Base-by-base conservation (phyloP, 2,329 filamentous ascomycete species). In the Tolypocladium tundrense region DNA sequence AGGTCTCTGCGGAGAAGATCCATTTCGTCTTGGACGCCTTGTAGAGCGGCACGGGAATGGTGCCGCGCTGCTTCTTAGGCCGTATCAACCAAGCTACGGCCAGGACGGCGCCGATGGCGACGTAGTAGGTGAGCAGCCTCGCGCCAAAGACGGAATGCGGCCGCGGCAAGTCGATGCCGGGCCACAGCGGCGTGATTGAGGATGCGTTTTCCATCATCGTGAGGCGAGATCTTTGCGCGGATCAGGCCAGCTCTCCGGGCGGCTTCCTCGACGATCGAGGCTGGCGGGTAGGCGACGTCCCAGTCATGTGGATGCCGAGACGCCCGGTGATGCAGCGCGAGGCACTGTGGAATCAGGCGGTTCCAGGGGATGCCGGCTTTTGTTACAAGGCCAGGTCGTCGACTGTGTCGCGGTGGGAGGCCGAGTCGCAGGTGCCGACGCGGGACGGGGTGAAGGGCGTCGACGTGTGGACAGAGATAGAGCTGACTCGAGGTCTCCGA, bases 1-100 rank as follows among this genome's bases (percentile, higher is more conserved):
- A 65, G 1, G 65, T 67, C 64, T 81, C 78, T 33, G 78, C 78
- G 58, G 73, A 72, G 56, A 80, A 79, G 62, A 80, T 77, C 78
- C 78, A 80, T 65, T 75, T 79, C 55, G 72, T 69, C 63, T 75
- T 76, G 8, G 76, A 71, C 0, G 77, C 78, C 60, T 77, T 75
- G 66, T 78, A 81, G 54, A 77, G 76, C 0, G 78, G 78, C 4
- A 73, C 69, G 13, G 73, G 68, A 4, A 77, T 37, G 19, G 19
- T 2, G 31, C 9, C 7, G 41, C 64, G 63, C 43, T 66, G 64
- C 55, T 71, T 73, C 43, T 60, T 64, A 19, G 68, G 65, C 53
- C 69, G 69, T n/a, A 77, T 65, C n/a, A 74, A 43, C 71, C 73
- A 79, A 27, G 70, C 64, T 16, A 68, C 68, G 6, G 77, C 45